Evolutionary conservation across 345 rosid species (phyloP), one percentile per base, ranked within the genome.

Genomic region (Syzygium jambos): DNA sequence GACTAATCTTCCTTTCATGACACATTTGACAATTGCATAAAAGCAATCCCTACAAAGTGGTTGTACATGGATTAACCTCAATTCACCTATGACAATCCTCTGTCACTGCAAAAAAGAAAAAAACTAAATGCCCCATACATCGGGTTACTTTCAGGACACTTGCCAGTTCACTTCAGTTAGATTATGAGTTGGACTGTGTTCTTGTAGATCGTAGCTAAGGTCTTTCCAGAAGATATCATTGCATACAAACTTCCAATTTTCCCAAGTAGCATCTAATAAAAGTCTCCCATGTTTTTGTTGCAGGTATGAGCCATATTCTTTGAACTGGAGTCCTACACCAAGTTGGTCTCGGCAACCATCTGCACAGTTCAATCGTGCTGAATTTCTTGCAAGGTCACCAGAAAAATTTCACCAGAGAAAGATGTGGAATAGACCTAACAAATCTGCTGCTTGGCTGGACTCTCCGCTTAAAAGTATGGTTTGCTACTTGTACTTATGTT

Each of bases 381-480:
- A 95, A 85, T 98, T 98, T 86, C 93, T 93, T 86, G 89, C 96
- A 87, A 94, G 94, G 91, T 88, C 95, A 52, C 90, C 92, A 7
- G 87, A 77, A 68, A 91, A 85, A 88, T 89, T 92, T 55, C 87
- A 93, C 52, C 90, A 90, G 87, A 90, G 93, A 83, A 91, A 86
- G 86, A 85, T 93, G 84, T 92, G 96, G 95, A 92, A 89, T 85
- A 91, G 88, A 88, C 90, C 89, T 22, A 90, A 56, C 89, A 93
- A 85, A 87, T 84, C 91, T 52, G 91, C 90, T 77, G 91, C 92
- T n/a, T 94, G 91, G 94, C 80, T 92, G 7, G 93, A 89, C 73
- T 96, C 97, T 91, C 95, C 98, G 77, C 93, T 90, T 38, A 94
- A 89, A 90, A 96, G 96, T 96, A 91, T 84, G 57, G n/a, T 54